Conservation (phyloP, 2,329 filamentous ascomycete genomes). For the Aspergillus fijiensis region DNA sequence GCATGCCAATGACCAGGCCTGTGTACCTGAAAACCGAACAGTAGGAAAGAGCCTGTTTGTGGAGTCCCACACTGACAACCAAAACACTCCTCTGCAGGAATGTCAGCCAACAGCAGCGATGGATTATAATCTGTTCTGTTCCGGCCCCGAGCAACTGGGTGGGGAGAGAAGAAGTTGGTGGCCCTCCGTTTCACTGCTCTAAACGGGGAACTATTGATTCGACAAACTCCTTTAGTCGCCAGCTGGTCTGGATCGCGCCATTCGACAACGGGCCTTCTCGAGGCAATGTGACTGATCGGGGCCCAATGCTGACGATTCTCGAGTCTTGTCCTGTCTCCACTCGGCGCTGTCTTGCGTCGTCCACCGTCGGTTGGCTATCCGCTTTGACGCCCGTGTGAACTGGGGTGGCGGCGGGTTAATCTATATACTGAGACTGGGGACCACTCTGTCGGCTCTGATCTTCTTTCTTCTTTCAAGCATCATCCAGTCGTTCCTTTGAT, state of each 20-base stretch:
- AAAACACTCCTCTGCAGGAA: neutral
- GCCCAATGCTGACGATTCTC: constrained; percentile 8
- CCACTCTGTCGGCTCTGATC: neutral
- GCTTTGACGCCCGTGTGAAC: neutral
- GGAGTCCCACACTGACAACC: neutral
- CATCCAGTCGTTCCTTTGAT: constrained; percentile 8
- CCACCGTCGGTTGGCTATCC: neutral
- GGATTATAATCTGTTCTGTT: neutral
- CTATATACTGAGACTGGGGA: neutral
- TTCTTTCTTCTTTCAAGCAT: neutral
- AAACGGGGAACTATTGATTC: constrained; percentile 7
- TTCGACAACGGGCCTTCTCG: neutral
- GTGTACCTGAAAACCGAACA: neutral
- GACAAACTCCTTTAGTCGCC: neutral
- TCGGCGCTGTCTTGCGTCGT: neutral
- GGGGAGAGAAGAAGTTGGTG: neutral
- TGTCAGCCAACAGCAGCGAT: neutral
- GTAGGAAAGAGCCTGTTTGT: neutral
- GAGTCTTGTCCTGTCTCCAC: neutral
- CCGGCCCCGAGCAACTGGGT: neutral
- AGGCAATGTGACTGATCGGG: neutral
- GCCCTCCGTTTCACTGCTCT: constrained; percentile 6
- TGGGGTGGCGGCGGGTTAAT: neutral
- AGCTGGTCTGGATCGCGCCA: neutral
- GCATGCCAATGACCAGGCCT: neutral